phyloP scores from a whole-genome alignment of 345 rosid species.

The Gynandropsis gynandra region DNA sequence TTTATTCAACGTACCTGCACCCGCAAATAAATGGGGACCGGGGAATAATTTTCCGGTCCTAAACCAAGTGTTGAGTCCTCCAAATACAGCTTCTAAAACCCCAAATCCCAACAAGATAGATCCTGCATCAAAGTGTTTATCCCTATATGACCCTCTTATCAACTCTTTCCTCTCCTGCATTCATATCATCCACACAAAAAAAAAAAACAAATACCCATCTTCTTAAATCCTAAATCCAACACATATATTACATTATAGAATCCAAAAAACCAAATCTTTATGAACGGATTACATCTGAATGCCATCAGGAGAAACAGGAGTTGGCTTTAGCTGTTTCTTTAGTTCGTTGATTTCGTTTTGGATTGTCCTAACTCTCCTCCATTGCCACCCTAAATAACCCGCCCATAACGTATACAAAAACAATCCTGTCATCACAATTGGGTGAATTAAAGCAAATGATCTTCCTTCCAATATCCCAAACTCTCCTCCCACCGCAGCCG shows the following conservation, averaged over 20 bases:
- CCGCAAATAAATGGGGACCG: conserved; percentile 95
- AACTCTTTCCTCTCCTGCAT: conserved; percentile 27
- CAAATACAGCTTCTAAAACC: conserved; percentile 64
- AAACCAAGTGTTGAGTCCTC: conserved; percentile 79
- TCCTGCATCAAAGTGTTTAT: conserved; percentile 78
- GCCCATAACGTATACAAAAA: conserved; percentile 53
- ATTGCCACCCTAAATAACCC: conserved; percentile 94
- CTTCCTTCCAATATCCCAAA: conserved; percentile 66
- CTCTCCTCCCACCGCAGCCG: too few species aligned
- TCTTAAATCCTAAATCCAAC: too few species aligned
- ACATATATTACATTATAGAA: too few species aligned
- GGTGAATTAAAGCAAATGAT: too few species aligned
- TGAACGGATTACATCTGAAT: too few species aligned
- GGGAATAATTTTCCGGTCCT: conserved; percentile 91
- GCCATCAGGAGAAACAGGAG: conserved; percentile 65
- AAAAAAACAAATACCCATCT: too few species aligned
- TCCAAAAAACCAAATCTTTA: too few species aligned
- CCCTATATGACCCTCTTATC: conserved; percentile 40
- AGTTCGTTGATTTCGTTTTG: too few species aligned
- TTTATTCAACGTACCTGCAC: conserved; percentile 85
- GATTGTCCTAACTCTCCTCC: conserved; percentile 85
- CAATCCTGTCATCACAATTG: too few species aligned
- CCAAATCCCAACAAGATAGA: conserved; percentile 80
- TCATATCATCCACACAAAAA: too few species aligned
- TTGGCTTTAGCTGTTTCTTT: conserved; percentile 70